phyloP scores from a whole-genome alignment of 2,329 filamentous ascomycete genomes.

The Eutypella sp. region DNA sequence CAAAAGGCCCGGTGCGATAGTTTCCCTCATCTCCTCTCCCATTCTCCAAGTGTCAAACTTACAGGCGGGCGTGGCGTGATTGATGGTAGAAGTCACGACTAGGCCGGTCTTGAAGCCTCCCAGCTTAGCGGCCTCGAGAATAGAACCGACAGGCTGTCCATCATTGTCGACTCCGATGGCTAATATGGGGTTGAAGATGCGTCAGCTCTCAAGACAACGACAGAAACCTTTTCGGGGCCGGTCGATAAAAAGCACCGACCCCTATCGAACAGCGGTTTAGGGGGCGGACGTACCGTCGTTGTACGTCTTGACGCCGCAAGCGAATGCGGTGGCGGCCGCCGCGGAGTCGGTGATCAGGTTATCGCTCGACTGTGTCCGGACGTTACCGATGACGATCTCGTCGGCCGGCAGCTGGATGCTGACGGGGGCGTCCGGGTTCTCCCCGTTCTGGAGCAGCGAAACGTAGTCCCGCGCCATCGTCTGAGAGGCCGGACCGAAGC shows the following conservation, averaged over 20 bases:
- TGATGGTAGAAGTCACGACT: slow-evolving; percentile 37
- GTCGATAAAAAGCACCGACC: neutral
- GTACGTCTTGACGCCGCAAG: slow-evolving; percentile 33
- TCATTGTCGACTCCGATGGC: slow-evolving; percentile 29
- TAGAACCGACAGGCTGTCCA: slow-evolving; percentile 30
- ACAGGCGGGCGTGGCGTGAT: slow-evolving; percentile 29
- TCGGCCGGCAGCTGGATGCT: slow-evolving; percentile 16
- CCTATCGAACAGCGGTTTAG: neutral
- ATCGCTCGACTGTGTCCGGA: slow-evolving; percentile 25
- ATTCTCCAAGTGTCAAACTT: no score
- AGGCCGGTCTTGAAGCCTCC: slow-evolving; percentile 35
- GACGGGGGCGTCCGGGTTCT: slow-evolving; percentile 10
- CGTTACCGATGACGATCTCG: slow-evolving; percentile 24
- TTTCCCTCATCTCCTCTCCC: no score
- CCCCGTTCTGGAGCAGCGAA: slow-evolving; percentile 15
- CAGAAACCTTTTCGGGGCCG: neutral
- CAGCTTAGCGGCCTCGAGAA: slow-evolving; percentile 35
- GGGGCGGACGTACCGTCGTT: slow-evolving; percentile 21
- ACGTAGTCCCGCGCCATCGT: slow-evolving; percentile 24
- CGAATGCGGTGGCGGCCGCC: slow-evolving; percentile 34
- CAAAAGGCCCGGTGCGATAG: no score
- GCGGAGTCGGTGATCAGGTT: slow-evolving; percentile 37
- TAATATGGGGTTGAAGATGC: neutral
- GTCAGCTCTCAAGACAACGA: neutral
- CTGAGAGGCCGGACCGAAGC: slow-evolving; percentile 25